Evolutionary conservation across 2,329 filamentous ascomycete genomes (phyloP).

Genomic region (Incumbomyces lentus): DNA sequence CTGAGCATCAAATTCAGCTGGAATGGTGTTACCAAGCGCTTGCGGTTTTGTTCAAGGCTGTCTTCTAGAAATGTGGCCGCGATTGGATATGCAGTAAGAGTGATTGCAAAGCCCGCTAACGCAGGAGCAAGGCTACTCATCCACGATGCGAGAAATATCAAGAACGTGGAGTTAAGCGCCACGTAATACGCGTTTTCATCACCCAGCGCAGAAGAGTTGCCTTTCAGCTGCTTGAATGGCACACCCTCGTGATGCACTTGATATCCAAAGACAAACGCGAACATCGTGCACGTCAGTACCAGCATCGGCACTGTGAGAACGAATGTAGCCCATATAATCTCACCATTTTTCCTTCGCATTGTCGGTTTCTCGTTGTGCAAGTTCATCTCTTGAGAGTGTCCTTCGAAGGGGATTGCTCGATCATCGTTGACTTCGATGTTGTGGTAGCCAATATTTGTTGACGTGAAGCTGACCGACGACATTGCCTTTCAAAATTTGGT

Average conservation of each 20-base stretch:
- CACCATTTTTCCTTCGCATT: background rate
- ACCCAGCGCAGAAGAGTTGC: background rate
- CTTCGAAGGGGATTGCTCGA: no score
- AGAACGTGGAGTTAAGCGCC: constrained; percentile 15
- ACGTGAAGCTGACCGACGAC: no score
- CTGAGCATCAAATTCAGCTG: constrained; percentile 15
- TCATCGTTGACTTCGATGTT: no score
- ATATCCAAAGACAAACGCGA: constrained; percentile 8
- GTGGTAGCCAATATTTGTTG: no score
- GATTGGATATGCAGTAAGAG: constrained; percentile 20
- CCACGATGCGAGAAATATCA: constrained; percentile 20
- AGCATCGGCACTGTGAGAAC: constrained; percentile 9
- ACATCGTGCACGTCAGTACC: constrained; percentile 7
- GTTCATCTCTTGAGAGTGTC: background rate
- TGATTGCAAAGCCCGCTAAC: constrained; percentile 19
- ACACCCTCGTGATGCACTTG: background rate
- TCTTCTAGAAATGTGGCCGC: constrained; percentile 9
- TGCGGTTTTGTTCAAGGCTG: background rate
- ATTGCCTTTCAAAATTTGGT: no score
- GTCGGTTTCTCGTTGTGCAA: background rate
- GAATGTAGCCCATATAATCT: constrained; percentile 6
- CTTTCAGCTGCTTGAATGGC: background rate
- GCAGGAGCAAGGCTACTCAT: constrained; percentile 20
- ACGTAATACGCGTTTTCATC: constrained; percentile 16
- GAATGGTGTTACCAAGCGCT: constrained; percentile 13